These are phyloP conservation scores for Pseudovirgaria hyperparasitica DNA, from an alignment of 2,329 filamentous ascomycete species.

Conservation along the genomic window DNA sequence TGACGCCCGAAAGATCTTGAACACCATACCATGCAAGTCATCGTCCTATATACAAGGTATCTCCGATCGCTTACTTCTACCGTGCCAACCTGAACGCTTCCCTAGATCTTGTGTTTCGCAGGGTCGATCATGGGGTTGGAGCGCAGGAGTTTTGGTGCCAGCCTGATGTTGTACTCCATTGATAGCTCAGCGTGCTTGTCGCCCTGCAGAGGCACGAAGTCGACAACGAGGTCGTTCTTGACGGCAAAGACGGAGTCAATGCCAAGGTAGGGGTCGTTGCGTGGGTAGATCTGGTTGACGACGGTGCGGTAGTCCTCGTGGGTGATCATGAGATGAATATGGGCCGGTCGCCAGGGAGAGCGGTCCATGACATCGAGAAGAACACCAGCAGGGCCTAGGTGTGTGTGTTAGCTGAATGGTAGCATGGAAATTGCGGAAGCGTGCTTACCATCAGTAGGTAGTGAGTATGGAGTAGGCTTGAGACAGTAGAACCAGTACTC, in stretches of 20 bases:
- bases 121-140: too few species aligned
- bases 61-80: too few species aligned
- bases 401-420: not conserved
- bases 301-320: constrained; percentile 43
- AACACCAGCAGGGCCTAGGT: constrained; percentile 34
- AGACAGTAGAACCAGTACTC: constrained; percentile 65
- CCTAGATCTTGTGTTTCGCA: too few species aligned
- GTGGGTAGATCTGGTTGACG: constrained; percentile 46
- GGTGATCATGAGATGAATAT: constrained; percentile 46
- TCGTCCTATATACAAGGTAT: too few species aligned
- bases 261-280: constrained; percentile 43
- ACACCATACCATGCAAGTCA: too few species aligned
- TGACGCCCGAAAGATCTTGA: too few species aligned
- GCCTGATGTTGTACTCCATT: constrained; percentile 48
- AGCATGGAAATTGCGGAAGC: not conserved
- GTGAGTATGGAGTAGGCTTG: constrained; percentile 59
- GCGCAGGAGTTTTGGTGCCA: too few species aligned
- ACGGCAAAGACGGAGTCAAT: constrained; percentile 50
- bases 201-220: constrained; percentile 40
- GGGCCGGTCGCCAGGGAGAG: constrained; percentile 48
- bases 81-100: too few species aligned
- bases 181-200: constrained; percentile 44
- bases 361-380: constrained; percentile 42
- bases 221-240: constrained; percentile 46
- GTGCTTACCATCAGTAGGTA: constrained; percentile 47